These are phyloP conservation scores for Gyrodon lividus DNA, from an alignment of 768 basidiomycete species.

Conservation along the genomic window DNA sequence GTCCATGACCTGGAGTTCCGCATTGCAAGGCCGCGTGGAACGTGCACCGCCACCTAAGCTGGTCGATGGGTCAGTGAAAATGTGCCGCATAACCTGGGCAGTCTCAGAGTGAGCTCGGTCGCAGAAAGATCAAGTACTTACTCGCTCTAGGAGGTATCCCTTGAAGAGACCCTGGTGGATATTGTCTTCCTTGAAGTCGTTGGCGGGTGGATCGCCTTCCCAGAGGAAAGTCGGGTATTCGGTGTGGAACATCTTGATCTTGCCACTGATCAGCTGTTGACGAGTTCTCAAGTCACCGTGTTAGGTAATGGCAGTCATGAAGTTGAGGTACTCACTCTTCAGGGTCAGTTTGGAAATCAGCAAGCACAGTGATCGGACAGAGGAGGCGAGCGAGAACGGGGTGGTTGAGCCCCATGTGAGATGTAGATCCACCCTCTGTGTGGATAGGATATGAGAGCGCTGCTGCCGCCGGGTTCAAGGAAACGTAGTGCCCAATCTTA, in stretches of 20 bases:
- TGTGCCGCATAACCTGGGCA: not conserved
- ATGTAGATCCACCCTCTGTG: not conserved
- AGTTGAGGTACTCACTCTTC: not conserved
- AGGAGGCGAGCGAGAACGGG: not conserved
- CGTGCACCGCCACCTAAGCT: not conserved
- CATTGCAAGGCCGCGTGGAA: not conserved
- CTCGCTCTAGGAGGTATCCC: not conserved
- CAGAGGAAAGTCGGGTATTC: conserved; percentile 7
- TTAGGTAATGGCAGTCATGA: too few species aligned
- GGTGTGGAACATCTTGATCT: not conserved
- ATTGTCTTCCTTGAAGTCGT: not conserved
- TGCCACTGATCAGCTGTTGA: not conserved
- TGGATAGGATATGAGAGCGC: not conserved
- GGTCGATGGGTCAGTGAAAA: not conserved
- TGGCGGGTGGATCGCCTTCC: not conserved
- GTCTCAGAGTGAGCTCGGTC: not conserved
- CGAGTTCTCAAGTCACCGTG: not conserved
- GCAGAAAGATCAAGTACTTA: not conserved
- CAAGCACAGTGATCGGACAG: not conserved
- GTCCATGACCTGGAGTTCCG: not conserved
- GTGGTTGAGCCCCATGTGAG: conserved; percentile 7
- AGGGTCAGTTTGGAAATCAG: not conserved
- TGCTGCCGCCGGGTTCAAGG: not conserved
- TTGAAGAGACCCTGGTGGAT: conserved; percentile 1
- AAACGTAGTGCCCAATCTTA: not conserved